Conservation (phyloP, 495 filamentous ascomycete genomes). For the Cercophora samala region DNA sequence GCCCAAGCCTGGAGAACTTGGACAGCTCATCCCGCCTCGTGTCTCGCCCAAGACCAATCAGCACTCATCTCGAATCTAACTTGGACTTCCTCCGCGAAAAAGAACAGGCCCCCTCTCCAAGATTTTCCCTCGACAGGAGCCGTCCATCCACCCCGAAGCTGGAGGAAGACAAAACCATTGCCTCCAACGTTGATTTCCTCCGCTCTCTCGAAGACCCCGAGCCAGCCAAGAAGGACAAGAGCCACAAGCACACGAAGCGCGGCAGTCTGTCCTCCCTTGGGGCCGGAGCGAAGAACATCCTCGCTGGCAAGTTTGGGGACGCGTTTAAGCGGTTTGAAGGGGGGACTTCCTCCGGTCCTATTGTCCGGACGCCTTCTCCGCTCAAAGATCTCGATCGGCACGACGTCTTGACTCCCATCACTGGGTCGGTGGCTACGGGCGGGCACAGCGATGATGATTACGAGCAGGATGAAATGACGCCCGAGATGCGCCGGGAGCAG, state of each 20-base stretch:
- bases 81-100: conserved; percentile 68
- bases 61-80: conserved; percentile 75
- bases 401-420: conserved; percentile 62
- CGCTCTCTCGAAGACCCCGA: conserved; percentile 70
- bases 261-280: conserved; percentile 71
- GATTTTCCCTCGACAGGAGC: conserved; percentile 29
- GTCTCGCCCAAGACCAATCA: conserved; percentile 41
- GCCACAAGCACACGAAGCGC: conserved; percentile 72
- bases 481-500: conserved; percentile 87
- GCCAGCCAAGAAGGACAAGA: conserved; percentile 67
- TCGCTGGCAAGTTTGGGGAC: conserved; percentile 89
- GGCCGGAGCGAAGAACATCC: conserved; percentile 77
- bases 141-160: conserved; percentile 44
- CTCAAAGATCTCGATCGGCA: conserved; percentile 50
- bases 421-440: conserved; percentile 71
- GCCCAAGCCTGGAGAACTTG: conserved; percentile 63
- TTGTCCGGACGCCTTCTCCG: conserved; percentile 53
- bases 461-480: conserved; percentile 62
- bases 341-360: conserved; percentile 45
- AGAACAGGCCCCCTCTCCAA: conserved; percentile 47
- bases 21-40: no score
- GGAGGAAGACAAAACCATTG: conserved; percentile 68
- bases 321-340: conserved; percentile 92
- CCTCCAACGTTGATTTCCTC: conserved; percentile 78
- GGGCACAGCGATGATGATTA: conserved; percentile 66